Evolutionary conservation across 1,284 basidiomycete species (phyloP), one percentile per base, ranked within the genome.

Genomic region (Mixia osmundae): DNA sequence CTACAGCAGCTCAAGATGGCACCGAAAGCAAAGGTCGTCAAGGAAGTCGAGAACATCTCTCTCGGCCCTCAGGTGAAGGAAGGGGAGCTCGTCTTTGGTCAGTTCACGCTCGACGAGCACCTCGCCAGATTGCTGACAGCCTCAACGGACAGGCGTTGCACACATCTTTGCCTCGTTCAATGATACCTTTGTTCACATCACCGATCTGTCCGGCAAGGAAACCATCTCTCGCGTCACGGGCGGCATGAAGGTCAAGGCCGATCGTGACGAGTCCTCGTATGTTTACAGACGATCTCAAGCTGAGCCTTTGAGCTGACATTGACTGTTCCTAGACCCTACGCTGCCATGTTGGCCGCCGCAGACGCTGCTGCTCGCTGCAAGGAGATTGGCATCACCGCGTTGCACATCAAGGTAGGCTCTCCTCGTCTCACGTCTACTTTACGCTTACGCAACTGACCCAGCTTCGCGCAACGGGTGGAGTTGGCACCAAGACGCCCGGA

Each of bases 201-300:
- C 89, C 59, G 91, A 97, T 78, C 67, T 95, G 44, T 85, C 87
- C 29, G 91, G 89, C 55, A 87, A 82, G 68, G 89, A 97, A 69
- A 97, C 89, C 57, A 82, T 97, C 64, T 77, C 78, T 53, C 83
- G 89, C 60, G 83, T 95, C 48, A 97, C 89, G 49, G 78, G 79
- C 56, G 89, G 89, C 48, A 97, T 97, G 91, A 97, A 97, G 68
- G 89, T 97, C 67, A 97, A 97, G 69, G 91, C 89, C 27, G 89
- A 97, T 64, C 80, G 91, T 65, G 89, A 97, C 66, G 89, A 97
- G 67, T 95, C 87, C 35, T 95, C 38, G 33, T 40, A 26, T 30
- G 39, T 40, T 11, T 24, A 18, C 4, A 9, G 14, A 22, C 22
- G 20, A 5, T n/a, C 9, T 26, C 9, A n/a, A 26, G n/a, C 10